Percentiles rank a stretch among this genome's conserved stretches.
These are phyloP conservation scores for Candida boidinii DNA, from an alignment of 805 yeast species.

Conservation along the genomic window DNA sequence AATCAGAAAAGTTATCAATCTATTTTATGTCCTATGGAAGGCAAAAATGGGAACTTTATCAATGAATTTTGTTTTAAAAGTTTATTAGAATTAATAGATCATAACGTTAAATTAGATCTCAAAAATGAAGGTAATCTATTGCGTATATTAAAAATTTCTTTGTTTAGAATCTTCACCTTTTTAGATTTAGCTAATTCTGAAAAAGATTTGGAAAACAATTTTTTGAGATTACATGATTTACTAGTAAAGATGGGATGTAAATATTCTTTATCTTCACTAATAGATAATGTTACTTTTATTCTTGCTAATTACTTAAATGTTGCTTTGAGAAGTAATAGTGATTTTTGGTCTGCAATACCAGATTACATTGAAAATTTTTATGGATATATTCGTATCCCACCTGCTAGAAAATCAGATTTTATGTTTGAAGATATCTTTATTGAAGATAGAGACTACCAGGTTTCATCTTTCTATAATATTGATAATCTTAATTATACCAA, in stretches of 20 bases:
- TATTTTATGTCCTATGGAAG: no score
- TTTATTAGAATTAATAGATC: slow-evolving; percentile 24
- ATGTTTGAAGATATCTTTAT: slow-evolving; percentile 17
- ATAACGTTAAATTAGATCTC: slow-evolving; percentile 19
- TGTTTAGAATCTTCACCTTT: slow-evolving; percentile 5
- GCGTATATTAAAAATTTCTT: slow-evolving; percentile 7
- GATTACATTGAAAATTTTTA: slow-evolving; percentile 8
- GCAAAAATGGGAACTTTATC: slow-evolving; percentile 6
- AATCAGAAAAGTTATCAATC: no score
- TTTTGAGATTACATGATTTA: no score
- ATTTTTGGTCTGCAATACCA: slow-evolving; percentile 8
- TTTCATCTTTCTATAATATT: no score
- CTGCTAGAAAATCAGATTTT: slow-evolving; percentile 19
- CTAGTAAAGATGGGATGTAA: no score
- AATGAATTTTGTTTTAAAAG: slow-evolving; percentile 13
- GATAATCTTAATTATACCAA: slow-evolving; percentile 4
- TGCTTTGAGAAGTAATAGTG: slow-evolving; percentile 9
- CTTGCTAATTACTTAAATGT: no score
- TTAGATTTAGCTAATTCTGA: not conserved
- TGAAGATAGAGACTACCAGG: no score
- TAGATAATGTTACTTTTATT: not conserved
- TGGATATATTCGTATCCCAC: slow-evolving; percentile 21
- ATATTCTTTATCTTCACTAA: no score
- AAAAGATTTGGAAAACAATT: no score
- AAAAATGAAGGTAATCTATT: slow-evolving; percentile 13